phyloP scores from a whole-genome alignment of 371 early-diverging fungal species.

The Rhizopus arrhizus region DNA sequence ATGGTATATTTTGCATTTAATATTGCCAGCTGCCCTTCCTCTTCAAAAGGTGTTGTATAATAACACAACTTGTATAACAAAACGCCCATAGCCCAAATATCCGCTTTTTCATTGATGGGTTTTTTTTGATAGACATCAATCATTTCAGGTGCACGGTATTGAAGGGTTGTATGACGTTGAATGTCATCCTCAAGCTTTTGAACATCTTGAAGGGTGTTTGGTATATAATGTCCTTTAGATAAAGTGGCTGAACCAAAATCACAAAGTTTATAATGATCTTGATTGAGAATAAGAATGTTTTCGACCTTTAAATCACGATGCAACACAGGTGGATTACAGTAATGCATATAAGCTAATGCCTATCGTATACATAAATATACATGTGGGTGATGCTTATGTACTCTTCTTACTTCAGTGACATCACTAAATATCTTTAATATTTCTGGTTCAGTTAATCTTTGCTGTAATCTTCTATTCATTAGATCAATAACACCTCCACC shows the following conservation, averaged over 20 bases:
- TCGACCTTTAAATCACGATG: slow-evolving; percentile 92
- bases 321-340: slow-evolving; percentile 68
- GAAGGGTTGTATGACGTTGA: slow-evolving; percentile 84
- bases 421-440: slow-evolving; percentile 85
- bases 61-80: slow-evolving; percentile 85
- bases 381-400: not conserved
- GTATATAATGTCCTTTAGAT: slow-evolving; percentile 66
- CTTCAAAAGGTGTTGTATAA: slow-evolving; percentile 93
- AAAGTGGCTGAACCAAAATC: slow-evolving; percentile 89
- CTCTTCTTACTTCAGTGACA: slow-evolving; percentile 65
- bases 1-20: slow-evolving; percentile 84
- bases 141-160: slow-evolving; percentile 94
- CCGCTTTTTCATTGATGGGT: slow-evolving; percentile 85
- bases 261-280: slow-evolving; percentile 81
- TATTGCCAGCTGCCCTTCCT: slow-evolving; percentile 83
- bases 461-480: slow-evolving; percentile 78
- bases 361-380: slow-evolving; percentile 23
- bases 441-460: slow-evolving; percentile 77
- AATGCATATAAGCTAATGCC: slow-evolving; percentile 91
- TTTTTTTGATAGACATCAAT: slow-evolving; percentile 82
- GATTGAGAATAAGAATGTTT: slow-evolving; percentile 56
- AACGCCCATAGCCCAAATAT: slow-evolving; percentile 87
- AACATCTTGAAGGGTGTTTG: slow-evolving; percentile 64
- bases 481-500: slow-evolving; percentile 84
- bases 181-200: slow-evolving; percentile 85